Evolutionary conservation across 805 yeast genomes (phyloP).

Genomic region (Saitoella complicata): DNA sequence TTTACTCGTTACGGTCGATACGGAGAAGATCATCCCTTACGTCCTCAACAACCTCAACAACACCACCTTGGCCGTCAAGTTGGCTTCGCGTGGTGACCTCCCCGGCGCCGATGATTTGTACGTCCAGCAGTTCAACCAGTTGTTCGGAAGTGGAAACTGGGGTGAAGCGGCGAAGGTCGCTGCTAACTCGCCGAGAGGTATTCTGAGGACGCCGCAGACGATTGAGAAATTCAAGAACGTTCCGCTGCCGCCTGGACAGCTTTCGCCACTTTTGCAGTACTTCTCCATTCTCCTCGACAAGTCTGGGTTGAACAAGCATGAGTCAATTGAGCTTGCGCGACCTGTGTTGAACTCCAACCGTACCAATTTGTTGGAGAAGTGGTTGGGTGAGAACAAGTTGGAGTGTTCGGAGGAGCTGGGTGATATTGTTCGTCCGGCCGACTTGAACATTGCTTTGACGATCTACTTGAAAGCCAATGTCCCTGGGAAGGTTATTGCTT

Average conservation of each 20-base stretch:
- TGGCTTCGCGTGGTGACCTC: constrained; percentile 89
- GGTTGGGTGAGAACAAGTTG: constrained; percentile 88
- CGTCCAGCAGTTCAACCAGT: constrained; percentile 76
- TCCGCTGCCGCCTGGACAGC: constrained; percentile 85
- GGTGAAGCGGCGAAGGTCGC: constrained; percentile 91
- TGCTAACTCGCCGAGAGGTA: constrained; percentile 70
- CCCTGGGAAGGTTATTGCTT: constrained; percentile 78
- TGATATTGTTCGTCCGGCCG: constrained; percentile 82
- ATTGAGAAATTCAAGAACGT: constrained; percentile 80
- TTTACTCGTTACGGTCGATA: constrained; percentile 75
- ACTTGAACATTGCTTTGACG: constrained; percentile 71
- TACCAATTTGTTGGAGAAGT: constrained; percentile 82
- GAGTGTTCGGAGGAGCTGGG: constrained; percentile 95
- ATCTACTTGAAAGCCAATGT: constrained; percentile 72
- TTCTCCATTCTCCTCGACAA: constrained; percentile 81
- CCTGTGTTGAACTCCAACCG: constrained; percentile 94
- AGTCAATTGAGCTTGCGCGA: constrained; percentile 84
- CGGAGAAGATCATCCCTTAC: constrained; percentile 74
- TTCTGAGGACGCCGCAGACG: constrained; percentile 81
- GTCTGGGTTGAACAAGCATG: constrained; percentile 82
- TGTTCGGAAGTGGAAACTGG: constrained; percentile 72
- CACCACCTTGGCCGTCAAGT: constrained; percentile 66
- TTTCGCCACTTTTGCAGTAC: constrained; percentile 85
- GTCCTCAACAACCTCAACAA: constrained; percentile 73
- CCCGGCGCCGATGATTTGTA: constrained; percentile 94